Evolutionary conservation across 192 early-diverging fungal genomes (phyloP).

Genomic region (Phlyctochytrium bullatum): DNA sequence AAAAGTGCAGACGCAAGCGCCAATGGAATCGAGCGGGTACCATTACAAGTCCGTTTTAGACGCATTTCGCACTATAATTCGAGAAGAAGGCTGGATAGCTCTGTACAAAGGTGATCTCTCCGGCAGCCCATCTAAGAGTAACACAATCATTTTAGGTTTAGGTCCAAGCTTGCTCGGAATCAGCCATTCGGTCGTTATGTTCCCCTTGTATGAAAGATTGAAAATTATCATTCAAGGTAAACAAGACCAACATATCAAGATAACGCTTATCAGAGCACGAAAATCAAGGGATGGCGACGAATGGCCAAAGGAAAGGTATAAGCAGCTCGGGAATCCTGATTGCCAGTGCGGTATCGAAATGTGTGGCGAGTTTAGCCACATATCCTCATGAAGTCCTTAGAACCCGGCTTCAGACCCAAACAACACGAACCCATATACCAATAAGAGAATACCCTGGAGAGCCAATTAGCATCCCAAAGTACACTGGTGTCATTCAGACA

Average conservation of each 20-base stretch:
- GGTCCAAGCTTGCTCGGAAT: conserved; percentile 89
- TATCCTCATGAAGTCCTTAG: conserved; percentile 97
- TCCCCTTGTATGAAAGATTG: conserved; percentile 92
- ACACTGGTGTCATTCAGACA: conserved; percentile 65
- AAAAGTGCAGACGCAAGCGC: conserved; percentile 67
- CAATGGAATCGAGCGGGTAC: conserved; percentile 57
- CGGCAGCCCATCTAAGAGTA: neutral
- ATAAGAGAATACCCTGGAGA: neutral
- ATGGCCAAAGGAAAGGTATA: neutral
- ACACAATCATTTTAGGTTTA: conserved; percentile 41
- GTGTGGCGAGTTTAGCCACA: conserved; percentile 82
- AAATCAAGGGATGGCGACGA: conserved; percentile 4
- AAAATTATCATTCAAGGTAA: conserved; percentile 48
- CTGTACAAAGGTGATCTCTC: conserved; percentile 72
- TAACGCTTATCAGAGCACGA: conserved; percentile 5
- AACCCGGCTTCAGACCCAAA: conserved; percentile 90
- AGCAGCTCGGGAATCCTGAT: conserved; percentile 63
- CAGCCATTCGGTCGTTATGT: conserved; percentile 89
- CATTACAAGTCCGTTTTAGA: conserved; percentile 79
- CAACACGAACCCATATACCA: conserved; percentile 7
- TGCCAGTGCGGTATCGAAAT: conserved; percentile 82
- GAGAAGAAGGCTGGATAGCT: conserved; percentile 72
- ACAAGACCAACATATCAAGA: no score
- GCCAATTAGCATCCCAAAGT: conserved; percentile 36
- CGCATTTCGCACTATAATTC: conserved; percentile 74